Base-by-base conservation (phyloP, 202 grass and related monocot genomes). In the Saccharum hybrid region DNA sequence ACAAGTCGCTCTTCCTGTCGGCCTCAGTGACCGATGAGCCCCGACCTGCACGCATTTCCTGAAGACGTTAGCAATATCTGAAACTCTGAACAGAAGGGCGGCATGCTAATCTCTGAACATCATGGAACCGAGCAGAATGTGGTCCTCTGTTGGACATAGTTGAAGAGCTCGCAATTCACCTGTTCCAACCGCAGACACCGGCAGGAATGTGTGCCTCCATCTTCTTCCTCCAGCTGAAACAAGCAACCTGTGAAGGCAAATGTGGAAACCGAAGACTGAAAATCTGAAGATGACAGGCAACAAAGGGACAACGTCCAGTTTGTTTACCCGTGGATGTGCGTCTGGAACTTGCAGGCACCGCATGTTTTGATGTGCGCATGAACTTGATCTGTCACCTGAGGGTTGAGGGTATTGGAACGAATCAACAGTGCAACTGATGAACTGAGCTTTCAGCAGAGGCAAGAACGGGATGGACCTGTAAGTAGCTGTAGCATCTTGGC, bases 1-100 rank as follows among this genome's bases (percentile, higher is more conserved):
- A 76, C 22, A 92, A 42, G 10, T 85, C 85, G 5, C 84, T 86
- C 85, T 86, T 92, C 9, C 67, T 86, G 22, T 84, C 74, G 2
- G 49, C 70, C 33, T 76, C 76, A 16, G 85, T 33, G 52, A 87
- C 42, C 1, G 88, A 84, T 18, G 88, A 76, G 14, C n/a, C 28
- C 71, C 70, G 38, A 13, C 84, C 85, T 90, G 71, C 64, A 76
- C 76, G 64, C 71, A 77, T 11, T 76, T 64, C 2, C 56, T 81
- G 56, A 64, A 76, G 5, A 56, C 14, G 1, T 80, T 71, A 84
- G 39, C 43, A 45, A 12, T 0, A 19, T 80, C 74, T 42, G 30
- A 68, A 79, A 54, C 5, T 72, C 46, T 69, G 34, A 79, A 86
- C 12, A 18, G 15, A 52, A 21, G 21, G 13, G 23, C 2, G 15